Base-by-base conservation (phyloP, 1,284 basidiomycete genomes). In the Ceratorhiza oryzae-sativae region DNA sequence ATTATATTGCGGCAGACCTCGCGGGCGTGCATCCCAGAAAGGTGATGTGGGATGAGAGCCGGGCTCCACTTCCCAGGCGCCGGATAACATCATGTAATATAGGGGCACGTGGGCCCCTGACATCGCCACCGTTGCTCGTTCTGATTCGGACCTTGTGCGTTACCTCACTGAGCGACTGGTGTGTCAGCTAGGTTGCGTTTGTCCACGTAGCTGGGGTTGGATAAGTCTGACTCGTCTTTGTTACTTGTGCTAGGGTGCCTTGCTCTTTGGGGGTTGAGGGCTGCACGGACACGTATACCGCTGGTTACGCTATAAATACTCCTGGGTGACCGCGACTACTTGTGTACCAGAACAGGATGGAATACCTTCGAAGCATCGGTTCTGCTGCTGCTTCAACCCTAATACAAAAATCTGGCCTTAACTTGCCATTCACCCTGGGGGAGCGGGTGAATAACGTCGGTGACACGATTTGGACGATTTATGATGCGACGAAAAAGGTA, bases 401-500 rank as follows among this genome's bases (percentile, higher is more conserved):
- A 4, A 92, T 96, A 9, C 92, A 92, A 77, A 95, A 95, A 78
- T 94, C 93, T 10, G 95, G 95, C 13, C 86, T 97, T 18, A 91
- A 92, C 73, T 85, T 97, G 45, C 95, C 95, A 1, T 98, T 97
- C 78, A 87, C 89, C 3, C 86, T 98, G 23, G 96, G 95, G 27
- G 82, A 87, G 41, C 90, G 91, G 75, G 87, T 95, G 59, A 78
- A 84, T 9, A 86, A 88, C 25, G 86, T 94, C 70, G 81, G 82
- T 23, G 83, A 82, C 58, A 88, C 88, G 0, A 88, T 97, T 42
- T 98, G 95, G 90, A 90, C 86, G 32, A 84, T 98, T 8, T 92
- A 95, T 77, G 92, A 95, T 75, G 97, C 88, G 27, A 91, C 88
- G 36, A 97, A 95, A 82, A 86, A 91, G 82, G 95, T 95, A 77